Conservation (phyloP, 208 protist species). For the Leishmania gerbilli region DNA sequence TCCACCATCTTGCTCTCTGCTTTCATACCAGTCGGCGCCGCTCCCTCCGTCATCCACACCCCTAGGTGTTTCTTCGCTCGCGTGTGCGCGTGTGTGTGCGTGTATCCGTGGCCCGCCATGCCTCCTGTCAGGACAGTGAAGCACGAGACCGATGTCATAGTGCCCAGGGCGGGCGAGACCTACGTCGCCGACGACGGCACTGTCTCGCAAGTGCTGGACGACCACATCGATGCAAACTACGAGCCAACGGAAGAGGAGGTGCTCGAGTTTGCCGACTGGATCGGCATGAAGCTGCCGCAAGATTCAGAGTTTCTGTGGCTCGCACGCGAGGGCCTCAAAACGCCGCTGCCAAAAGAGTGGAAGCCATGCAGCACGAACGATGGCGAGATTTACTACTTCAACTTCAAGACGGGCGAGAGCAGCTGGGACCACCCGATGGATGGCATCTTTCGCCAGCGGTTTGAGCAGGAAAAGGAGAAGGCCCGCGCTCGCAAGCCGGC, state of each 20-base stretch:
- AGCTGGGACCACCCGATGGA: slow-evolving; percentile 96
- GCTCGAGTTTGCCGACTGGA: slow-evolving; percentile 91
- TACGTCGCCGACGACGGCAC: slow-evolving; percentile 85
- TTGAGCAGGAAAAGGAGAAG: slow-evolving; percentile 59
- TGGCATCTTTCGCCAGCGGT: slow-evolving; percentile 80
- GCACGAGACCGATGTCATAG: slow-evolving; percentile 36
- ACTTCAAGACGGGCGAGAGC: slow-evolving; percentile 94
- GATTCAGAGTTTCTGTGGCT: slow-evolving; percentile 93
- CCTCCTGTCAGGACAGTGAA: slow-evolving; percentile 21
- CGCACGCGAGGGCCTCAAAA: slow-evolving; percentile 92
- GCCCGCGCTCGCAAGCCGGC: slow-evolving; percentile 1
- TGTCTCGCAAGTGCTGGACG: slow-evolving; percentile 88
- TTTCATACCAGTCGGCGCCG: not conserved
- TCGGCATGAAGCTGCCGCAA: slow-evolving; percentile 91
- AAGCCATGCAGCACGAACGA: slow-evolving; percentile 92
- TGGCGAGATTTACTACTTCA: slow-evolving; percentile 96
- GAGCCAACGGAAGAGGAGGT: slow-evolving; percentile 93
- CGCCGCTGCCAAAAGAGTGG: slow-evolving; percentile 95
- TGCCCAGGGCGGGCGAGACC: slow-evolving; percentile 67
- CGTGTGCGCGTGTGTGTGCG: not conserved
- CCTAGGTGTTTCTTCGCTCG: not conserved
- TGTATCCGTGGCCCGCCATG: slow-evolving; percentile 3
- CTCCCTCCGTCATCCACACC: not conserved
- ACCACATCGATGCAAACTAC: slow-evolving; percentile 85
- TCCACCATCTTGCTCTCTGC: not conserved